Conservation (phyloP, 768 basidiomycete species). For the Holtermanniella nyarrowii region DNA sequence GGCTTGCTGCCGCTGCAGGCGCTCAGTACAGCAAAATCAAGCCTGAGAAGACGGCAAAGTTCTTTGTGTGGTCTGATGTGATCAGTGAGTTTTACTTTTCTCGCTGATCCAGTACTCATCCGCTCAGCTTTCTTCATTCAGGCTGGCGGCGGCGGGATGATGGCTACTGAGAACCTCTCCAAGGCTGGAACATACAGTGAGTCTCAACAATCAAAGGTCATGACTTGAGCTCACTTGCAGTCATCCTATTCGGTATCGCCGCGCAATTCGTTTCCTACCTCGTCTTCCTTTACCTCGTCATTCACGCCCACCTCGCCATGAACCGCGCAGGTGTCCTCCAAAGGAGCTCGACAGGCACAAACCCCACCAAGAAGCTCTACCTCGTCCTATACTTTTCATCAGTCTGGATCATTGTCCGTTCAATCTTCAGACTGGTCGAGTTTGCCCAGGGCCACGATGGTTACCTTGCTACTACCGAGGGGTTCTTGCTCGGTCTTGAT, state of each 20-base stretch:
- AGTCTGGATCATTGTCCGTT: constrained; percentile 45
- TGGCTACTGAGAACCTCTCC: neutral
- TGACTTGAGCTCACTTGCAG: neutral
- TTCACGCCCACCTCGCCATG: neutral
- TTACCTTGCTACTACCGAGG: constrained; percentile 51
- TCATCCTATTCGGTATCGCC: neutral
- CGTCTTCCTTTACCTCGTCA: neutral
- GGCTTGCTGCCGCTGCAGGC: neutral
- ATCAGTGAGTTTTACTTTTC: neutral
- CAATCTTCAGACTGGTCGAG: constrained; percentile 52
- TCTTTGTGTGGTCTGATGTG: neutral
- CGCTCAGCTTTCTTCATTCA: neutral
- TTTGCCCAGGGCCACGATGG: constrained; percentile 56
- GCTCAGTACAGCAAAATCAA: neutral
- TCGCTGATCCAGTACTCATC: neutral
- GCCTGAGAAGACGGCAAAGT: neutral
- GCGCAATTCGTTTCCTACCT: neutral
- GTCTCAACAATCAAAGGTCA: neutral
- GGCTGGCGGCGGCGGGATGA: neutral
- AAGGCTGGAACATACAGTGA: neutral
- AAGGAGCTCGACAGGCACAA: neutral
- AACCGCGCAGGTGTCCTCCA: neutral
- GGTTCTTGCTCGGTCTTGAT: constrained; percentile 58
- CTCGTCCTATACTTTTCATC: neutral
- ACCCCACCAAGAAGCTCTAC: neutral